phyloP scores from a whole-genome alignment of 2,329 filamentous ascomycete genomes.

The Pseudopithomyces chartarum region DNA sequence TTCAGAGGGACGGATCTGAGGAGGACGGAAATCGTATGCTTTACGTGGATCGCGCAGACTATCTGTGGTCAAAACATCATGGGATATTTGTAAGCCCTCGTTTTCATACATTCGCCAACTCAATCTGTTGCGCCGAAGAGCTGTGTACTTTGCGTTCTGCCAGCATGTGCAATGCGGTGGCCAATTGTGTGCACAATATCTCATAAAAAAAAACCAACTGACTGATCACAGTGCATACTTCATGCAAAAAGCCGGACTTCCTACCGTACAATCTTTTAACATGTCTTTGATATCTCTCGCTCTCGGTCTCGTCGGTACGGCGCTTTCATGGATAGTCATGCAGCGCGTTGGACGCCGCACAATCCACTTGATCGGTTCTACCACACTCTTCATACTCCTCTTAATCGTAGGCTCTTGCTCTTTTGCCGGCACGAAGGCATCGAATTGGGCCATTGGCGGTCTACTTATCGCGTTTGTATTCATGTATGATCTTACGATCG shows the following conservation, averaged over 20 bases:
- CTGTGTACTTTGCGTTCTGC: background rate
- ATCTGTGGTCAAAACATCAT: constrained; percentile 50
- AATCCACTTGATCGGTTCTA: constrained; percentile 74
- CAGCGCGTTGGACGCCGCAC: constrained; percentile 75
- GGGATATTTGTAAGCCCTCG: constrained; percentile 45
- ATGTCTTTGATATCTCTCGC: constrained; percentile 60
- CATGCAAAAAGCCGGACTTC: constrained; percentile 51
- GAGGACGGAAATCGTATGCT: constrained; percentile 71
- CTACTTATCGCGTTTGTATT: constrained; percentile 55
- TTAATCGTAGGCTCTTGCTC: constrained; percentile 81
- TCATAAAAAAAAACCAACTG: constrained; percentile 11
- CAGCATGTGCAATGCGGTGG: too few species aligned
- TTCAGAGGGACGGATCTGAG: constrained; percentile 78
- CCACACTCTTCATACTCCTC: constrained; percentile 63
- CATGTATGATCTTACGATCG: constrained; percentile 83
- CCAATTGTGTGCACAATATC: too few species aligned
- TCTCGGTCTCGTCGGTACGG: constrained; percentile 74
- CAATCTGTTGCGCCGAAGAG: background rate
- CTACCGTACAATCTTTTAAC: constrained; percentile 47
- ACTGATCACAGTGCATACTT: constrained; percentile 48
- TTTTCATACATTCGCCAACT: background rate
- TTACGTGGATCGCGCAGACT: constrained; percentile 52
- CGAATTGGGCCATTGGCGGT: constrained; percentile 48
- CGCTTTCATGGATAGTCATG: constrained; percentile 81
- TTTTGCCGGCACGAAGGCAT: constrained; percentile 54